Evolutionary conservation across 257 asterid genomes (phyloP).

Genomic region (Jaltomata sinuosa): DNA sequence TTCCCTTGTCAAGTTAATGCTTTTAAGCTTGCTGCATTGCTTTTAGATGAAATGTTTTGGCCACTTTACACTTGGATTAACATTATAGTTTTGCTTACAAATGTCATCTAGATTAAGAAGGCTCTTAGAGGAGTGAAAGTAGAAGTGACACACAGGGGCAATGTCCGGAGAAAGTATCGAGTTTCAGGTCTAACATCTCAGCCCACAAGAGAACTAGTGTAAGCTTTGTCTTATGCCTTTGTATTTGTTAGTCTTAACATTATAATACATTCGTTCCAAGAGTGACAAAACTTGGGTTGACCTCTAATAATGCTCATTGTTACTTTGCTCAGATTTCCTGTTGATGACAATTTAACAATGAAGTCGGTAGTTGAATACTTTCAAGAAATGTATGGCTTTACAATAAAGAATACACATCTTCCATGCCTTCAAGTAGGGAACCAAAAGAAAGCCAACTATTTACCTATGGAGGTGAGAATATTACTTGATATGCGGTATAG

Average conservation of each 20-base stretch:
- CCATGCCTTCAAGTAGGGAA: constrained; percentile 99
- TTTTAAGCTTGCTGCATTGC: neutral
- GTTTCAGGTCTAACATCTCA: constrained; percentile 92
- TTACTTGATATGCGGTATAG: neutral
- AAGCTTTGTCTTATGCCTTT: constrained; percentile 9
- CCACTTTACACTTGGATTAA: neutral
- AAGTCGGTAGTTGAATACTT: constrained; percentile 93
- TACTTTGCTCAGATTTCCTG: constrained; percentile 65
- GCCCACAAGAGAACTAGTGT: constrained; percentile 95
- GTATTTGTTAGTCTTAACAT: neutral
- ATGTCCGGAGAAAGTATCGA: constrained; percentile 85
- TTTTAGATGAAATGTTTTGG: neutral
- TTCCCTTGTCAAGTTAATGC: neutral
- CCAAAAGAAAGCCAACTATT: constrained; percentile 96
- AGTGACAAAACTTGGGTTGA: neutral
- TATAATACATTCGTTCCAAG: neutral
- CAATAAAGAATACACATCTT: constrained; percentile 83
- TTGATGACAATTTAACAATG: constrained; percentile 81
- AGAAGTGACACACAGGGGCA: constrained; percentile 96
- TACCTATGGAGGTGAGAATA: constrained; percentile 88
- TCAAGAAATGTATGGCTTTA: constrained; percentile 90
- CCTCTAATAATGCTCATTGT: neutral
- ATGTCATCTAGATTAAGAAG: constrained; percentile 68
- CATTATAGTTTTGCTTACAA: neutral
- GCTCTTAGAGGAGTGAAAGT: constrained; percentile 98